Evolutionary conservation across 371 early-diverging fungal species (phyloP).

Genomic region (Syncephalastrum monosporum): DNA sequence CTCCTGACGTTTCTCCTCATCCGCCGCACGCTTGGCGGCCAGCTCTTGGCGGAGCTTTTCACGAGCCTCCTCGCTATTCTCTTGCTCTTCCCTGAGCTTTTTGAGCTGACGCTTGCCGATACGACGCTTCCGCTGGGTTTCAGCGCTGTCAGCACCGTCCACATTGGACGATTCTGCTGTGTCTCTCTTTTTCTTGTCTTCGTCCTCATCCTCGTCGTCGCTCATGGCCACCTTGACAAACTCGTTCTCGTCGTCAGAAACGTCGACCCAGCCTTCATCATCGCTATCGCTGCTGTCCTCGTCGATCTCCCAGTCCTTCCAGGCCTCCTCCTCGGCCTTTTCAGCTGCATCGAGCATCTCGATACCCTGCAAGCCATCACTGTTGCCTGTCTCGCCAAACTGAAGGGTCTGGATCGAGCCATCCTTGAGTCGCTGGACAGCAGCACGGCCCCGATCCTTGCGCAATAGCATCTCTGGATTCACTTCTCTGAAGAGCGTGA

Average conservation of each 20-base stretch:
- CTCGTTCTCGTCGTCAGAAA: slow-evolving; percentile 49
- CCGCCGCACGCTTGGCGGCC: slow-evolving; percentile 36
- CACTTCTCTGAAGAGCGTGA: slow-evolving; percentile 88
- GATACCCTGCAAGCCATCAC: slow-evolving; percentile 75
- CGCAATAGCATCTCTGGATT: slow-evolving; percentile 90
- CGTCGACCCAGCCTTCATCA: slow-evolving; percentile 47
- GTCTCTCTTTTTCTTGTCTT: slow-evolving; percentile 21
- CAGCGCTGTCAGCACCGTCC: slow-evolving; percentile 5
- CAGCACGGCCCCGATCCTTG: slow-evolving; percentile 90
- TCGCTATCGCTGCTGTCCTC: slow-evolving; percentile 52
- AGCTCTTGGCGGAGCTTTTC: slow-evolving; percentile 35
- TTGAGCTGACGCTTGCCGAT: slow-evolving; percentile 50
- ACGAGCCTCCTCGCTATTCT: slow-evolving; percentile 53
- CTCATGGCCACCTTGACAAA: slow-evolving; percentile 40
- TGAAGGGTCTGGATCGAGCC: slow-evolving; percentile 53
- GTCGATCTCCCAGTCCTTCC: slow-evolving; percentile 65
- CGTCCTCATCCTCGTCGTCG: slow-evolving; percentile 35
- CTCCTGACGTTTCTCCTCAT: slow-evolving; percentile 39
- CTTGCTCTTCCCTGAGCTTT: slow-evolving; percentile 43
- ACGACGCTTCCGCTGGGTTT: slow-evolving; percentile 27
- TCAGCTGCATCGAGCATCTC: slow-evolving; percentile 59
- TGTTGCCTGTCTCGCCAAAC: slow-evolving; percentile 71
- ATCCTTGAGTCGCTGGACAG: slow-evolving; percentile 67
- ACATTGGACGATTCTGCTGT: neutral
- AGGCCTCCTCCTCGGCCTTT: slow-evolving; percentile 44